phyloP scores from a whole-genome alignment of 1,139 yeast genomes.

The Scheffersomyces segobiensis region DNA sequence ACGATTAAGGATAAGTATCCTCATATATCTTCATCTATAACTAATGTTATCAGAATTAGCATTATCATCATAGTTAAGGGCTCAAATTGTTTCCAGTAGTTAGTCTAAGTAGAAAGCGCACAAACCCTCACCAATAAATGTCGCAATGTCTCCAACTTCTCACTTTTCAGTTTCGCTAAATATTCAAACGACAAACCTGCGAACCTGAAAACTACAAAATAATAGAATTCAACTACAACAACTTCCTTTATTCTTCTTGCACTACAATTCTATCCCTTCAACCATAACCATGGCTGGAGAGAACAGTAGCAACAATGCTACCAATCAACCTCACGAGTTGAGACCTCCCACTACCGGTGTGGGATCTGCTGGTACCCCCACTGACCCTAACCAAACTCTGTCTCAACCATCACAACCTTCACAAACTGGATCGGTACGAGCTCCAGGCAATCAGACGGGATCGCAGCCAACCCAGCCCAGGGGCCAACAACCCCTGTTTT shows the following conservation, averaged over 20 bases:
- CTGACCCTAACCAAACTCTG: not conserved
- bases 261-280: not conserved
- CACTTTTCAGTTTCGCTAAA: not conserved
- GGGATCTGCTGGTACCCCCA: not conserved
- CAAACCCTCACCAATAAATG: not conserved
- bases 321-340: slow-evolving; percentile 1
- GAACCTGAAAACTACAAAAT: not conserved
- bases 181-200: not conserved
- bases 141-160: not conserved
- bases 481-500: slow-evolving; percentile 39
- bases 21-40: too few relatives aligned
- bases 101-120: not conserved
- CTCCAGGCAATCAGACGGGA: slow-evolving; percentile 6
- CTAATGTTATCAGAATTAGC: not conserved
- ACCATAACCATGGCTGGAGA: slow-evolving; percentile 1
- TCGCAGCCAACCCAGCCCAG: slow-evolving; percentile 10
- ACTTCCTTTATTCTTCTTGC: not conserved
- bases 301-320: not conserved
- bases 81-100: too few relatives aligned
- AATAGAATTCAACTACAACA: not conserved
- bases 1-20: not conserved
- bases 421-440: slow-evolving; percentile 1
- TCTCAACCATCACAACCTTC: not conserved
- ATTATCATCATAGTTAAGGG: not conserved
- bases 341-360: not conserved